A percentile compares a stretch with the other conserved stretches of the same genome.
Conservation (phyloP, 163 green algal genomes). For the Smithsoniella earleae region DNA sequence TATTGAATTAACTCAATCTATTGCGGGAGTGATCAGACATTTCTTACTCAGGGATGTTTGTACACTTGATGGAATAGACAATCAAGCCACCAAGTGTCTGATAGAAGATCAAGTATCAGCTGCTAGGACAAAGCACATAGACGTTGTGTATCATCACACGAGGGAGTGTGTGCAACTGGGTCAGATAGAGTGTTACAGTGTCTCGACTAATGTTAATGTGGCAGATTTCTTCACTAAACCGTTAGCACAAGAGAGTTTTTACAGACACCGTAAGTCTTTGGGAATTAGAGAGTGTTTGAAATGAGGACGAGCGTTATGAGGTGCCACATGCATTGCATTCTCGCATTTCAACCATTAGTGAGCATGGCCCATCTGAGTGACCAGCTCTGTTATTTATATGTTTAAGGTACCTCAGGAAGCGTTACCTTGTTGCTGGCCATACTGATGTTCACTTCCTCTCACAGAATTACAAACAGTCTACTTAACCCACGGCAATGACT, state of each 20-base stretch:
- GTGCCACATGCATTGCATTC: background rate
- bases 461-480: no score
- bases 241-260: background rate
- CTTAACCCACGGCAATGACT: no score
- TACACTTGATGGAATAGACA: background rate
- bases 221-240: background rate
- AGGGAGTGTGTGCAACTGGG: background rate
- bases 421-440: no score
- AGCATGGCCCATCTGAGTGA: no score
- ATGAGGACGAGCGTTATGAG: no score
- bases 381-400: no score
- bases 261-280: background rate
- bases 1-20: no score
- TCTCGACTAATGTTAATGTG: background rate
- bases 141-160: background rate
- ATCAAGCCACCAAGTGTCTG: background rate
- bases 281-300: background rate
- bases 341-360: no score
- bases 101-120: background rate
- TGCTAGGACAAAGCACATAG: background rate
- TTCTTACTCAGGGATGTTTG: no score
- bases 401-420: no score
- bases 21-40: no score
- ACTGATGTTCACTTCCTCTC: no score
- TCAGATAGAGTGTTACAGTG: background rate